Evolutionary conservation across 495 filamentous ascomycete genomes (phyloP).

Genomic region (Talaromyces borbonicus): DNA sequence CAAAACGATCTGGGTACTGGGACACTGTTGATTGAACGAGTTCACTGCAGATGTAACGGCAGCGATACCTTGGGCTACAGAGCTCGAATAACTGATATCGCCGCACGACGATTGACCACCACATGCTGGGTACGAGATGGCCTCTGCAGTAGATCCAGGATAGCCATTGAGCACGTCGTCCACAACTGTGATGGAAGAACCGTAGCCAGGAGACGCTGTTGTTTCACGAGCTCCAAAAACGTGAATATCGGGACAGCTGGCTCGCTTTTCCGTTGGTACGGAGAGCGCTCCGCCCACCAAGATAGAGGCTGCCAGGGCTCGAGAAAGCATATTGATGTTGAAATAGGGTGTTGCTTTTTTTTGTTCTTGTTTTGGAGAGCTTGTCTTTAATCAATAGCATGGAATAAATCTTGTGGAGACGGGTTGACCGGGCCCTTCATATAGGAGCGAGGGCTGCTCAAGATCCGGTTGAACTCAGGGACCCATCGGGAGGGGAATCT

Average conservation of each 20-base stretch:
- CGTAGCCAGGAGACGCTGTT: conserved; percentile 44
- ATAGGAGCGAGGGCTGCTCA: background rate
- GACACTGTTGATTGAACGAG: conserved; percentile 42
- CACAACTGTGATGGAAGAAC: conserved; percentile 40
- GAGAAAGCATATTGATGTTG: conserved; percentile 2
- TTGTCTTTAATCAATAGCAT: too few species aligned
- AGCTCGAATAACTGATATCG: conserved; percentile 41
- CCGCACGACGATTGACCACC: conserved; percentile 43
- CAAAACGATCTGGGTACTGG: conserved; percentile 46
- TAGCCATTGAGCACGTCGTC: conserved; percentile 38
- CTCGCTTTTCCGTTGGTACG: conserved; percentile 17
- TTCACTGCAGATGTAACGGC: conserved; percentile 48
- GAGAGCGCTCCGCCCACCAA: conserved; percentile 14
- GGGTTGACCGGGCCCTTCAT: conserved; percentile 2
- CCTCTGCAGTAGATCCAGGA: conserved; percentile 41
- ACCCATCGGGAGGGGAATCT: too few species aligned
- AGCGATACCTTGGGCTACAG: conserved; percentile 38
- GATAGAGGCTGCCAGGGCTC: conserved; percentile 5
- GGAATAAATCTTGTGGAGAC: background rate
- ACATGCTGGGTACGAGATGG: conserved; percentile 51
- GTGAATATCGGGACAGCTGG: conserved; percentile 41
- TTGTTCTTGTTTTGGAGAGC: background rate
- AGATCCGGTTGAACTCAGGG: background rate
- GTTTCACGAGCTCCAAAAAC: conserved; percentile 59
- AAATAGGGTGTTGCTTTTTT: background rate